Conservation (phyloP, 805 yeast genomes). For the Pichia membranifaciens region DNA sequence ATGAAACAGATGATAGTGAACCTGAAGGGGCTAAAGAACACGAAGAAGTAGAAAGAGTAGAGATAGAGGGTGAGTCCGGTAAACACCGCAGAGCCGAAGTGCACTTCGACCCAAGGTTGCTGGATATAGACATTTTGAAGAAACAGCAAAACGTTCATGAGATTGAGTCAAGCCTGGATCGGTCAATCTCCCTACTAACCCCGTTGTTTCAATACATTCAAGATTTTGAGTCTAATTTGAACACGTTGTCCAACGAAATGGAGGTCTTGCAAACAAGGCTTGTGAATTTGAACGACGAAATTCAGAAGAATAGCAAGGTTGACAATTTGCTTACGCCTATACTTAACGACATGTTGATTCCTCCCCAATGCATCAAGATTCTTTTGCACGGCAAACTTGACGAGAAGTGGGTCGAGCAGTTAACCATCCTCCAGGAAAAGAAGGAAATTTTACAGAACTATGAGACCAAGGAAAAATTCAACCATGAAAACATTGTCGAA, state of each 20-base stretch:
- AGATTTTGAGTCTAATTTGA: constrained; percentile 53
- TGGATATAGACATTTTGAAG: constrained; percentile 12
- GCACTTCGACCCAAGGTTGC: constrained; percentile 10
- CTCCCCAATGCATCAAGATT: constrained; percentile 62
- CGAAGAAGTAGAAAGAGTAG: not conserved
- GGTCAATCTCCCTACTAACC: constrained; percentile 26
- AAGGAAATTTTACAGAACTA: constrained; percentile 45
- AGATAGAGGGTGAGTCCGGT: not conserved
- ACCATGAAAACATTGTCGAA: constrained; percentile 20
- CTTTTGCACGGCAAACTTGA: constrained; percentile 54
- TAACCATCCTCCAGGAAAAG: constrained; percentile 54
- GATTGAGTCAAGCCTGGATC: constrained; percentile 12
- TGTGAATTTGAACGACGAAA: constrained; percentile 39
- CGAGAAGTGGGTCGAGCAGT: constrained; percentile 60
- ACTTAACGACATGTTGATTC: constrained; percentile 67
- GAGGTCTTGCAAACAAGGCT: constrained; percentile 54
- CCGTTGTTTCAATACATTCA: constrained; percentile 51
- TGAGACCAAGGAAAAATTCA: constrained; percentile 15
- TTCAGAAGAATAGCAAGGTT: constrained; percentile 42
- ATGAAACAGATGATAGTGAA: not conserved
- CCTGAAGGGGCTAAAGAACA: not conserved
- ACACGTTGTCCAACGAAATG: constrained; percentile 53
- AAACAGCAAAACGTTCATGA: constrained; percentile 8
- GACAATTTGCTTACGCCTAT: constrained; percentile 60
- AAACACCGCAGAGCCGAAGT: not conserved